Evolutionary conservation across 352 stramenopile species (phyloP).

Genomic region (Pythium plurisporium): DNA sequence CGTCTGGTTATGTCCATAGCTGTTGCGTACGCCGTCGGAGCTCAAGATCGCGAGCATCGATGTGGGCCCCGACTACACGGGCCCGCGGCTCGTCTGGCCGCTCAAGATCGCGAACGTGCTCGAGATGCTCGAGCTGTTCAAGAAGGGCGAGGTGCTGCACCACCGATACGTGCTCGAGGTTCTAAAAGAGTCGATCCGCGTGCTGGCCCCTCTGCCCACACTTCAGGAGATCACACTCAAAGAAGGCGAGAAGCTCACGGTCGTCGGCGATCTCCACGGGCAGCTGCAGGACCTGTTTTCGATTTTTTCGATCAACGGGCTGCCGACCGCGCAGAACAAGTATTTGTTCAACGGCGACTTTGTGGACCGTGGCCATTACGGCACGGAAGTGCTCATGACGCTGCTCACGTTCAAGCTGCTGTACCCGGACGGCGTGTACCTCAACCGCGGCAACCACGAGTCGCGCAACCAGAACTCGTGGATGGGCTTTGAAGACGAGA

Average conservation of each 20-base stretch:
- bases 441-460: constrained; percentile 97
- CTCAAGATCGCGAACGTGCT: constrained; percentile 82
- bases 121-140: constrained; percentile 89
- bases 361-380: constrained; percentile 90
- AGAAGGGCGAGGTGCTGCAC: constrained; percentile 82
- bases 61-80: constrained; percentile 60
- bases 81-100: constrained; percentile 79
- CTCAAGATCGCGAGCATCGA: constrained; percentile 45
- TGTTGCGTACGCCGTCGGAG: constrained; percentile 54
- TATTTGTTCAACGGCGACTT: constrained; percentile 98
- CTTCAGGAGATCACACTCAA: constrained; percentile 84
- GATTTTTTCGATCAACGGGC: constrained; percentile 92
- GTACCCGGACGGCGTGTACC: constrained; percentile 80
- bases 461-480: constrained; percentile 92
- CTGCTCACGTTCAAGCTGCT: constrained; percentile 71
- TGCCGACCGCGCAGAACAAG: constrained; percentile 88
- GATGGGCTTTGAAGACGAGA: constrained; percentile 91
- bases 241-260: constrained; percentile 88
- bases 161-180: constrained; percentile 90
- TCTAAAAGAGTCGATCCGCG: constrained; percentile 60
- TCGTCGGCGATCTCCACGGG: constrained; percentile 93
- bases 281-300: constrained; percentile 93
- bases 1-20: constrained; percentile 20
- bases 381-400: constrained; percentile 83
- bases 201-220: constrained; percentile 61